Evolutionary conservation across 2,329 filamentous ascomycete genomes (phyloP), one percentile per base, ranked within the genome.

Genomic region (Colletotrichum sp.): DNA sequence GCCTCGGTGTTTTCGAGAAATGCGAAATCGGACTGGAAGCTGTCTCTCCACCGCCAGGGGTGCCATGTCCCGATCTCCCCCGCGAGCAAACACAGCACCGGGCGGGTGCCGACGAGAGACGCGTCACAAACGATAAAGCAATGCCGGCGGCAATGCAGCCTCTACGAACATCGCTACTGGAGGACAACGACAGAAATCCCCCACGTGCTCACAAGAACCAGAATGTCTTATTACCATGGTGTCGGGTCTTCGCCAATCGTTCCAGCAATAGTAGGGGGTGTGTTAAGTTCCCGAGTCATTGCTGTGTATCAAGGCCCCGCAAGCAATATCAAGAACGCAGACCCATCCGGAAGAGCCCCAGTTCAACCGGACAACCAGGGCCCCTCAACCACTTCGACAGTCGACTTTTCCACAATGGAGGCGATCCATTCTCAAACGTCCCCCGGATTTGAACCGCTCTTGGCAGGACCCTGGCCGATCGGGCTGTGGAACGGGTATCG

Each of bases 391-490:
- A 15, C 21, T 13, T 57, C 7, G 36, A 1, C 36, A 39, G 36
- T 39, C 36, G 32, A 15, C 39, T 44, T 24, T 68, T 15, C 44
- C 36, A 65, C 67, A 18, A 66, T 30, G 68, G 67, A 62, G 32
- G 10, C 18, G 12, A 39, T 59, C 49, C 59, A 44, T 44, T 44
- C 4, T n/a, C 24, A 39, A 70, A 62, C 28, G 44, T 71, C 59
- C 67, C 72, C 66, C 60, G 67, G 64, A 75, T 71, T 71, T 15
- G 15, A 44, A n/a, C 28, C 36, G 10, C 15, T 49, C 60, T 71
- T 71, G 67, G 72, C 59, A 75, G 32, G 26, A 60, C 67, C 67
- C 72, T 62, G 28, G 67, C 49, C 67, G 60, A 66, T 71, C 60
- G 36, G 60, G 26, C n/a, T 34, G 32, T 71, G 60, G 66, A 71